Evolutionary conservation across 768 basidiomycete species (phyloP), one percentile per base, ranked within the genome.

Genomic region (Boletus pseudo-olivaceus): DNA sequence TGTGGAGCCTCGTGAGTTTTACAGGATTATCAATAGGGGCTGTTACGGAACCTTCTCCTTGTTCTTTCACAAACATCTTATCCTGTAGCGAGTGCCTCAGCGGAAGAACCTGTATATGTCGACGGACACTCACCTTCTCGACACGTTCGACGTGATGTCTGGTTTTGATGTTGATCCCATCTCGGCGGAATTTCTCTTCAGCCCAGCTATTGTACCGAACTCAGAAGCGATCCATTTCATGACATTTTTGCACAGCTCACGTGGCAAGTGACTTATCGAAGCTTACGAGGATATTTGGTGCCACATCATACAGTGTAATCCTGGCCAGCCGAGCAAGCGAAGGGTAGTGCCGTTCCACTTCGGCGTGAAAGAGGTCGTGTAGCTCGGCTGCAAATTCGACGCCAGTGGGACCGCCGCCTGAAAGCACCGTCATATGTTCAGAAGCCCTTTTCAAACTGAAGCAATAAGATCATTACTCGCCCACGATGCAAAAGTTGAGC

Each of bases 401-500:
- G 12, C 89, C 88, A 10, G 87, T 88, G 0, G 84, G 87, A 7
- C 87, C 87, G 32, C 85, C 85, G n/a, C 86, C 85, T 86, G 52
- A 34, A 39, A 33, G 32, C 32, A 43, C 23, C 19, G 19, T 54
- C 23, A 51, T 35, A 38, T 51, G 53, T 50, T 56, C 15, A 58
- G 39, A 54, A 52, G 33, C 17, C 19, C 32, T 27, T 50, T 17
- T 39, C 51, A 46, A 49, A 27, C 7, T 12, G 42, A 29, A 48
- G 27, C n/a, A 33, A 54, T 19, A n/a, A 35, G 17, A 58, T 47
- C n/a, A 6, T 2, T 37, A 69, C 81, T 62, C 71, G 72, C 93
- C 93, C 44, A 93, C 91, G 45, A 95, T 82, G 56, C 90, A 92
- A 64, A 95, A 95, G 57, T 90, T 85, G 23, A 95, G 80, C 12